Conservation (phyloP, 2,329 filamentous ascomycete species). For the Calonectria leucothoes region DNA sequence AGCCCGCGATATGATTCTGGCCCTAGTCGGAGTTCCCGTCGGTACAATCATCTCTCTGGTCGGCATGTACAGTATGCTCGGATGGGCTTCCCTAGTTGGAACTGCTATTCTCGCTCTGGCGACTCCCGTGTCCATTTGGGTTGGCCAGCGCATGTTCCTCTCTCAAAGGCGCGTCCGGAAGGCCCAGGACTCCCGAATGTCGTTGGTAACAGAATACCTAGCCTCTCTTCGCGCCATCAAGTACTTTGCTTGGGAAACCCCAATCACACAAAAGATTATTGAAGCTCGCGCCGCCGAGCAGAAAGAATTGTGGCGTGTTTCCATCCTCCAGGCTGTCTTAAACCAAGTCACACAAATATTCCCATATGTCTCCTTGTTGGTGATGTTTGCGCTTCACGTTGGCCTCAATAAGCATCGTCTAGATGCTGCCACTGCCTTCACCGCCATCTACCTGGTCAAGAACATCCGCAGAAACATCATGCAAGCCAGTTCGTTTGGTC, state of each 20-base stretch:
- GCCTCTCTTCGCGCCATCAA: constrained; percentile 69
- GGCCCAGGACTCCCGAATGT: constrained; percentile 68
- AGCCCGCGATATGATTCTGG: constrained; percentile 63
- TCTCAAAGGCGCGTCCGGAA: constrained; percentile 64
- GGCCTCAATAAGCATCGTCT: constrained; percentile 59
- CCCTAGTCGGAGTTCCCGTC: constrained; percentile 57
- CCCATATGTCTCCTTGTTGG: constrained; percentile 62
- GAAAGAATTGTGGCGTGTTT: constrained; percentile 64
- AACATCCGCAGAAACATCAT: constrained; percentile 64
- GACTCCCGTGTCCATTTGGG: constrained; percentile 61
- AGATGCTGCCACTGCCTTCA: constrained; percentile 68
- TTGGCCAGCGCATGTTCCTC: constrained; percentile 61
- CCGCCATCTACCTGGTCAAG: constrained; percentile 64
- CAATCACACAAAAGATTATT: constrained; percentile 63
- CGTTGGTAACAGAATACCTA: constrained; percentile 68
- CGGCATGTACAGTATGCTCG: constrained; percentile 66
- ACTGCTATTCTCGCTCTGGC: constrained; percentile 59
- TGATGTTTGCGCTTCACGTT: constrained; percentile 66
- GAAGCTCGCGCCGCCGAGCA: constrained; percentile 63
- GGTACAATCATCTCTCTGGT: constrained; percentile 60
- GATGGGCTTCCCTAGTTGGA: constrained; percentile 66
- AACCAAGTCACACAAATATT: constrained; percentile 64
- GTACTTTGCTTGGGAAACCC: constrained; percentile 70
- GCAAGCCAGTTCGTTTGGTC: constrained; percentile 58
- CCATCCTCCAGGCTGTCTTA: constrained; percentile 58